Evolutionary conservation across 2,329 filamentous ascomycete species (phyloP).

Genomic region (Colletotrichum magnum): DNA sequence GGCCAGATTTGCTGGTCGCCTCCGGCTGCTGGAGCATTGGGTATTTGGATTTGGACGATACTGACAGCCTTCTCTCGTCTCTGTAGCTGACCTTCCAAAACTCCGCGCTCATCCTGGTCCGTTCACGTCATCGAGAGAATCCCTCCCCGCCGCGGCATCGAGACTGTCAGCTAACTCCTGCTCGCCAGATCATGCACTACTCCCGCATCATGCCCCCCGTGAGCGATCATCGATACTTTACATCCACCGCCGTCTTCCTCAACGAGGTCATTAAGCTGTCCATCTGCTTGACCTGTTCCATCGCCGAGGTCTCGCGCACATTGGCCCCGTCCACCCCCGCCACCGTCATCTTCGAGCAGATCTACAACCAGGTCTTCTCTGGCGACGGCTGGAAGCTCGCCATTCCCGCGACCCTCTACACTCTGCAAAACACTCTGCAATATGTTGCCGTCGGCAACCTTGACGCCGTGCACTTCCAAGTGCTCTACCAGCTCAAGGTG

Average conservation of each 20-base stretch:
- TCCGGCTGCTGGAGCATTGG: too few species aligned
- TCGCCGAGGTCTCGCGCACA: slow-evolving; percentile 87
- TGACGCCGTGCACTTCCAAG: slow-evolving; percentile 93
- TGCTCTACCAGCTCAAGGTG: slow-evolving; percentile 91
- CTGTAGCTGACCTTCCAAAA: slow-evolving; percentile 82
- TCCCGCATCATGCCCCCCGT: slow-evolving; percentile 91
- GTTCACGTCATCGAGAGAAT: slow-evolving; percentile 34
- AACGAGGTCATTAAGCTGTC: slow-evolving; percentile 93
- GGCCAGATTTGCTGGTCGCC: neutral
- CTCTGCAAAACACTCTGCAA: slow-evolving; percentile 92
- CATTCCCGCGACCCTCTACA: slow-evolving; percentile 90
- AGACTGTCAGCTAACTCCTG: slow-evolving; percentile 11
- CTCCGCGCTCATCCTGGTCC: slow-evolving; percentile 79
- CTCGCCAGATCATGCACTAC: slow-evolving; percentile 86
- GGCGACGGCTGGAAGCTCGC: slow-evolving; percentile 96
- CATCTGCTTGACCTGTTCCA: slow-evolving; percentile 86
- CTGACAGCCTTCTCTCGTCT: slow-evolving; percentile 41
- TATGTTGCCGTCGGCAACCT: slow-evolving; percentile 93
- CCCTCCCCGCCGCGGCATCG: neutral
- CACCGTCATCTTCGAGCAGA: slow-evolving; percentile 83
- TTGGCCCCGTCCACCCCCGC: slow-evolving; percentile 84
- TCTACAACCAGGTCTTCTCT: slow-evolving; percentile 86
- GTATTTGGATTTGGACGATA: slow-evolving; percentile 14
- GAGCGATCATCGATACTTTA: slow-evolving; percentile 89
- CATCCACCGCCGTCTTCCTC: slow-evolving; percentile 93